Base-by-base conservation (phyloP, 352 stramenopile species). In the Thraustochytrium sp. region DNA sequence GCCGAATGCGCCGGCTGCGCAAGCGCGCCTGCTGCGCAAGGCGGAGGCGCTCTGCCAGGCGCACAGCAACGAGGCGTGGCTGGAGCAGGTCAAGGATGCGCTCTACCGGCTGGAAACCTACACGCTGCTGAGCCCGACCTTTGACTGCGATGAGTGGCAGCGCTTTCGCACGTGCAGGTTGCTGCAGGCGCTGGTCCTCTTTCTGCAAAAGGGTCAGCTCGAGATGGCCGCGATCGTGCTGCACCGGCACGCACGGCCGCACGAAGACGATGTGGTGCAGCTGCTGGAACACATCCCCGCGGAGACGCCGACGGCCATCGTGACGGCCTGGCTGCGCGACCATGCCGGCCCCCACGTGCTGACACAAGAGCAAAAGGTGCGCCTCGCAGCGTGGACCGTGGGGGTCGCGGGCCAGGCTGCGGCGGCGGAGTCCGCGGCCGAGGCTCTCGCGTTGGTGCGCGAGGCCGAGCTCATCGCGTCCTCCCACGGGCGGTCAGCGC, bases 71-170 rank as follows among this genome's bases (percentile, higher is more conserved):
- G 65, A 44, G 21, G 42, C 40, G 46, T n/a, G 31, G 2, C 46
- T 77, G 16, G n/a, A 11, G 9, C 34, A 34, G 49, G 44, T 64
- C 1, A 42, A 72, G 36, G 68, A 80, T 21, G 53, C 42, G n/a
- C 68, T 80, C 4, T 80, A 80, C 68, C 63, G 68, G 16, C 37
- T 64, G 5, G 68, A 80, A 26, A 80, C 68, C 9, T 80, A 55
- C 31, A 44, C 44, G n/a, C 34, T 80, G 18, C 44, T 80, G 31
- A 80, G 34, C 26, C 16, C 37, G 31, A 31, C 26, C 18, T 46
- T 63, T 72, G 34, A 48, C 2, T 53, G 53, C 31, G 68, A 72
- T n/a, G 53, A 46, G 21, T 80, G 68, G 68, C 68, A 72, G 23
- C 44, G 36, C 18, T 80, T 80, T 64, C 68, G 68, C 34, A 51